Evolutionary conservation across 1,139 yeast species (phyloP), one percentile per base, ranked within the genome.

Genomic region (Sugiyamaella novakii): DNA sequence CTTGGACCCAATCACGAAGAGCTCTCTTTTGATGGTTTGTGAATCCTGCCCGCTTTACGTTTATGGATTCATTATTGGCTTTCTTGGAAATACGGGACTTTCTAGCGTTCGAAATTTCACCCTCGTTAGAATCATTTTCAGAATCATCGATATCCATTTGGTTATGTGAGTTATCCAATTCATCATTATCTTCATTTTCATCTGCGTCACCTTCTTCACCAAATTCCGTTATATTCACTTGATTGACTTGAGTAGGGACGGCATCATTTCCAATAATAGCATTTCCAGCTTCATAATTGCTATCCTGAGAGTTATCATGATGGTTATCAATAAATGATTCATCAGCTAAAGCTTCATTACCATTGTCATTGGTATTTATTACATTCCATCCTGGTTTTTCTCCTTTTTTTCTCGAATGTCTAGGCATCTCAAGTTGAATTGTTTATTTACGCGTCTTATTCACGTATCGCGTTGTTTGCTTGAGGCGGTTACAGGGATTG

Each of bases 1-100:
- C 24, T 15, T 38, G 36, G n/a, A 44, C 51, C 51, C 51, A 48
- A 18, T 48, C 51, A 14, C 51, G 51, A n/a, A 48, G 46, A 2
- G 48, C 47, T 18, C 33, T 43, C 18, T 48, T 48, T 36, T 48
- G 45, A 7, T 45, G 42, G 18, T 48, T 48, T n/a, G 48, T 43
- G 41, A 48, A 48, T 24, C 51, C 51, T 8, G 46, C 48, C 18
- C 51, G 40, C 27, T 43, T 40, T 5, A 8, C 8, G 25, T 22
- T 22, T 22, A 22, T 5, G 25, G 25, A 22, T n/a, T n/a, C n/a
- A n/a, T n/a, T n/a, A n/a, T n/a, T n/a, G n/a, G n/a, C n/a, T n/a
- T n/a, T n/a, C n/a, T n/a, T n/a, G n/a, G n/a, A n/a, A n/a, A n/a
- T n/a, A n/a, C n/a, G n/a, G n/a, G n/a, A n/a, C n/a, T n/a, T n/a